phyloP scores from a whole-genome alignment of 768 basidiomycete genomes.

The Tulasnella sp. region DNA sequence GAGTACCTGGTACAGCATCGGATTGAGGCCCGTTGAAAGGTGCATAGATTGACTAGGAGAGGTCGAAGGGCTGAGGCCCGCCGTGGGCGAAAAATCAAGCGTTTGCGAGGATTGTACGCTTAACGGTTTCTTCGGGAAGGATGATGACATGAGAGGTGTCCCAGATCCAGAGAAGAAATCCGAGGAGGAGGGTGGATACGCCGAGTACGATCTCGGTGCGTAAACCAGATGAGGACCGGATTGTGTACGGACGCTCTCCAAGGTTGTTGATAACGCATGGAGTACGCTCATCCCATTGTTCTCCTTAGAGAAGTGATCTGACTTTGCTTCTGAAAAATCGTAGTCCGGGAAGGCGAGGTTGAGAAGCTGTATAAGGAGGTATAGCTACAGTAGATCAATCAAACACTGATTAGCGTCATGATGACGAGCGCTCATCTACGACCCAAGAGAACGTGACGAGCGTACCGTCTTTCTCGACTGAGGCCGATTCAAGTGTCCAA shows the following conservation, averaged over 20 bases:
- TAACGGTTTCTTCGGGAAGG: background rate
- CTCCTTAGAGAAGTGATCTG: constrained; percentile 82
- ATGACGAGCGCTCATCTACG: background rate
- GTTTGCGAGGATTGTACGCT: background rate
- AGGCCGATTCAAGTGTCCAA: constrained; percentile 82
- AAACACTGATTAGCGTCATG: background rate
- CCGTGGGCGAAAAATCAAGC: background rate
- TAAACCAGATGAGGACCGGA: constrained; percentile 45
- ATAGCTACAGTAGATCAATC: constrained; percentile 40
- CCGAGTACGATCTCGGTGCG: constrained; percentile 74
- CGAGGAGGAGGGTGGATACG: constrained; percentile 64
- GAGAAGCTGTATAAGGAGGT: constrained; percentile 90
- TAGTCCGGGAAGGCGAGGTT: constrained; percentile 97
- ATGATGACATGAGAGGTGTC: constrained; percentile 14
- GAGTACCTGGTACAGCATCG: constrained; percentile 74
- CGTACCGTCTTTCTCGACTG: constrained; percentile 63
- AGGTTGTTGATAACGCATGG: constrained; percentile 73
- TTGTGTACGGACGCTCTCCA: constrained; percentile 45
- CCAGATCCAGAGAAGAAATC: constrained; percentile 28
- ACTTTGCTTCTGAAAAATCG: constrained; percentile 88
- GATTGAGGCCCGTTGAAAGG: constrained; percentile 76
- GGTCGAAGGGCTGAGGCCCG: background rate
- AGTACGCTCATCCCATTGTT: constrained; percentile 56
- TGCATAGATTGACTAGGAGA: constrained; percentile 22
- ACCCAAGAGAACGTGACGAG: background rate